These are phyloP conservation scores for Ilyonectria destructans DNA, from an alignment of 2,329 filamentous ascomycete genomes.

Conservation along the genomic window DNA sequence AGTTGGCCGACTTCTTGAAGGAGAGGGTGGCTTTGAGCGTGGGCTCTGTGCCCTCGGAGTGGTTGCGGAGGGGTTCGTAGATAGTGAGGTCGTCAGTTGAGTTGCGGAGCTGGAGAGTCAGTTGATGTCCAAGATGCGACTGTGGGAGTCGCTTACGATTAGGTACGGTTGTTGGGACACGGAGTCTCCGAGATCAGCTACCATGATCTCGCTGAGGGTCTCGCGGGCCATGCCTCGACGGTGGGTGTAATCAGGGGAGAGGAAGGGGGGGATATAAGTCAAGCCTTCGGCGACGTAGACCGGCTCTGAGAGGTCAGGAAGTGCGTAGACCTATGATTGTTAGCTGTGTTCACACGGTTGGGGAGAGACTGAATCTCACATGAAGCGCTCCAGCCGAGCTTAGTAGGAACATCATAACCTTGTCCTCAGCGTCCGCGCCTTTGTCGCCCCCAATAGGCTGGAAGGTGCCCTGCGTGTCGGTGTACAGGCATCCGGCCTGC, in stretches of 20 bases:
- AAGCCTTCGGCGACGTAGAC: constrained; percentile 85
- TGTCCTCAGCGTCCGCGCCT: constrained; percentile 59
- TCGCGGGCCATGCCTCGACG: constrained; percentile 83
- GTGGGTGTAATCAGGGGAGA: constrained; percentile 80
- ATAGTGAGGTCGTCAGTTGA: constrained; percentile 86
- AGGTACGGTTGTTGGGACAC: constrained; percentile 82
- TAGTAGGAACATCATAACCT: constrained; percentile 83
- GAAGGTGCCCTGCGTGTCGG: constrained; percentile 75
- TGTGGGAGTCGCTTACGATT: constrained; percentile 72
- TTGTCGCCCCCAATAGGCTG: constrained; percentile 59
- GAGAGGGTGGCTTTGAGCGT: constrained; percentile 72
- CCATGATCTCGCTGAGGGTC: constrained; percentile 82
- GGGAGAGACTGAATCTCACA: constrained; percentile 64
- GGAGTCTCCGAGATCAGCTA: constrained; percentile 88
- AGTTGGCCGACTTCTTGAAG: constrained; percentile 84
- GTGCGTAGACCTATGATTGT: constrained; percentile 77
- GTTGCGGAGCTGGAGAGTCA: constrained; percentile 76
- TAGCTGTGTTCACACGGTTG: constrained; percentile 1
- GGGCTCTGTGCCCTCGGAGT: constrained; percentile 54
- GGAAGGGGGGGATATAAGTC: constrained; percentile 81
- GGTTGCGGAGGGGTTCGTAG: constrained; percentile 83
- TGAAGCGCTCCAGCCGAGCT: constrained; percentile 82
- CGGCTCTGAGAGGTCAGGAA: constrained; percentile 81
- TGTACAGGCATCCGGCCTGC: constrained; percentile 87
- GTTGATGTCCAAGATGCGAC: neutral